phyloP scores from a whole-genome alignment of 805 yeast genomes.

The Yarrowia alimentaria region DNA sequence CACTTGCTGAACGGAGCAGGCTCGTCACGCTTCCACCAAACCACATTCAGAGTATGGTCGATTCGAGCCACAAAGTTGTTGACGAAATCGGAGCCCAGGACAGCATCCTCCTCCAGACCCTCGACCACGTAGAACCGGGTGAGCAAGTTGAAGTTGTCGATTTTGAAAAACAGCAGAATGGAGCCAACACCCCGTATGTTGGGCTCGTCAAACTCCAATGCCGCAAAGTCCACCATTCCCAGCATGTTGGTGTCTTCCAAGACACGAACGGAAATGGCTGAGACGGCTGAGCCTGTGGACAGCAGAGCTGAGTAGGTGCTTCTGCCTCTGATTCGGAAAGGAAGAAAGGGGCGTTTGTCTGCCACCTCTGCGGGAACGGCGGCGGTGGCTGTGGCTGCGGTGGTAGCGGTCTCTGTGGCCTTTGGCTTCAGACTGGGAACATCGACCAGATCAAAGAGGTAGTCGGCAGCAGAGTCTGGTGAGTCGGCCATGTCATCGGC shows the following conservation, averaged over 20 bases:
- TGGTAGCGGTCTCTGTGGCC: neutral
- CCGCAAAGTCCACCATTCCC: conserved; percentile 20
- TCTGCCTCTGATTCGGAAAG: conserved; percentile 8
- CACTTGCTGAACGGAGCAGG: conserved; percentile 15
- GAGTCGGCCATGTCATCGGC: neutral
- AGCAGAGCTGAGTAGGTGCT: conserved; percentile 13
- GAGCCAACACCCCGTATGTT: conserved; percentile 15
- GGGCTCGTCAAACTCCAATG: conserved; percentile 12
- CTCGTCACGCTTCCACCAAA: conserved; percentile 23
- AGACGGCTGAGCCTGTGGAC: conserved; percentile 1
- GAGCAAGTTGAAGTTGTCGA: conserved; percentile 9
- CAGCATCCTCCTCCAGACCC: conserved; percentile 17
- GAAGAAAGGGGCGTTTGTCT: conserved; percentile 10
- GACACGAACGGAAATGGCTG: conserved; percentile 13
- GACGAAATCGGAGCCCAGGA: conserved; percentile 14
- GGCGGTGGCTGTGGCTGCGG: too few relatives aligned
- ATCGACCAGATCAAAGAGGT: conserved; percentile 8
- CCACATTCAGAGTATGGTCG: conserved; percentile 5
- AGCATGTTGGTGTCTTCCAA: conserved; percentile 16
- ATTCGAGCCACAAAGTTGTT: conserved; percentile 18
- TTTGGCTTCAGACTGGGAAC: conserved; percentile 10
- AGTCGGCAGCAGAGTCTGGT: neutral
- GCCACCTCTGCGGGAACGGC: too few relatives aligned
- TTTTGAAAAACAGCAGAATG: conserved; percentile 13
- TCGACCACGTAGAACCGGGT: conserved; percentile 21